These are phyloP conservation scores for Spiromastix sp. DNA, from an alignment of 2,329 filamentous ascomycete genomes.

Conservation along the genomic window DNA sequence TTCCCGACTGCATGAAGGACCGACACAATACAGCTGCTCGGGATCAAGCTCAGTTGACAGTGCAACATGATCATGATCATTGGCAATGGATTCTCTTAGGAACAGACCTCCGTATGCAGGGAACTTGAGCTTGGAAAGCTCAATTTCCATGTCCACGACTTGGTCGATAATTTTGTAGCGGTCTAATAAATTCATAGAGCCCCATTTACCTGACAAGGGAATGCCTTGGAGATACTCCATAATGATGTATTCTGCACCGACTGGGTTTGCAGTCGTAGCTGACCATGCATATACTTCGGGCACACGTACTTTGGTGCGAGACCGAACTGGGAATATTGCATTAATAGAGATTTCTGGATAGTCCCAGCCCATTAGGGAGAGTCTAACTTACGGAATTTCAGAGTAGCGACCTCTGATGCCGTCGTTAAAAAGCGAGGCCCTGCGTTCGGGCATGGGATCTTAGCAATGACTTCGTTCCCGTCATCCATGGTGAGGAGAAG, in stretches of 20 bases:
- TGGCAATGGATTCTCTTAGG: slow-evolving; percentile 10
- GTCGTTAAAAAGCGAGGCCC: slow-evolving; percentile 14
- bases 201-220: neutral
- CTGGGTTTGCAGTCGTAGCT: neutral
- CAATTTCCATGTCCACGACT: neutral
- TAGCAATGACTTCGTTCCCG: slow-evolving; percentile 15
- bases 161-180: neutral
- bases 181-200: neutral
- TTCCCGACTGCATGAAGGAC: slow-evolving; percentile 11
- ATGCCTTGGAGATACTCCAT: neutral
- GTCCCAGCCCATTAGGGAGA: neutral
- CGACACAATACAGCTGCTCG: slow-evolving; percentile 11
- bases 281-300: neutral
- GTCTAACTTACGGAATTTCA: slow-evolving; percentile 12
- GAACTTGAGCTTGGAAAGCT: neutral
- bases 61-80: slow-evolving; percentile 4
- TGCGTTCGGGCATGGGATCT: slow-evolving; percentile 15
- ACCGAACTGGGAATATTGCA: neutral
- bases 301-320: neutral
- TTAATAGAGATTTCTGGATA: neutral
- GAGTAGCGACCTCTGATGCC: slow-evolving; percentile 27
- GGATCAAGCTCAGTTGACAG: slow-evolving; percentile 13
- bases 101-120: slow-evolving; percentile 1
- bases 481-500: slow-evolving; percentile 14
- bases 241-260: neutral